Evolutionary conservation across 495 filamentous ascomycete species (phyloP).

Genomic region (Pseudevernia furfuracea): DNA sequence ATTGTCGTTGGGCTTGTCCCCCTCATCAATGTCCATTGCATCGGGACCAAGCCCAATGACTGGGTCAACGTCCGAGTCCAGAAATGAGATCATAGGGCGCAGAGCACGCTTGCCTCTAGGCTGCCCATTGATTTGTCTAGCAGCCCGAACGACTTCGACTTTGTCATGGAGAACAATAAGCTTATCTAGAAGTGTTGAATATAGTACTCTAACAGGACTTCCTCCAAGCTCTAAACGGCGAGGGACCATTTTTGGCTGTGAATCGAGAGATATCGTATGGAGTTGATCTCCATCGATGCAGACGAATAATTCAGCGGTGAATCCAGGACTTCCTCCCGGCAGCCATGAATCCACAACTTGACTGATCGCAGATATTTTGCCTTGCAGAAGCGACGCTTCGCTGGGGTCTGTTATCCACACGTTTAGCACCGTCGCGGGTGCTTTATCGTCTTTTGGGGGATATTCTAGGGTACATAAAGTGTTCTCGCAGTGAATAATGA

Average conservation of each 20-base stretch:
- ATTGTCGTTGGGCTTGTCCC: background rate
- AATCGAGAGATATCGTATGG: constrained; percentile 36
- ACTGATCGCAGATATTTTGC: constrained; percentile 14
- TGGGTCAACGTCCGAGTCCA: background rate
- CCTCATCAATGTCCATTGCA: background rate
- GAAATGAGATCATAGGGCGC: constrained; percentile 36
- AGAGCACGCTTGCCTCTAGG: constrained; percentile 28
- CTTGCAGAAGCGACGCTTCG: constrained; percentile 11
- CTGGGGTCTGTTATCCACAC: constrained; percentile 20
- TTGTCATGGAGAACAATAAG: constrained; percentile 39
- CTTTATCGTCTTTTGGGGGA: constrained; percentile 8
- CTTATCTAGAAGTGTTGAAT: constrained; percentile 36
- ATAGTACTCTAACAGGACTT: constrained; percentile 37
- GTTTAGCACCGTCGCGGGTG: constrained; percentile 16
- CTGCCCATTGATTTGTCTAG: constrained; percentile 18
- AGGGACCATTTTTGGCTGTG: constrained; percentile 32
- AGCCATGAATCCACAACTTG: constrained; percentile 21
- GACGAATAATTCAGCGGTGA: constrained; percentile 32
- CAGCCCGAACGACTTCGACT: constrained; percentile 14
- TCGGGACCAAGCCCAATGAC: background rate
- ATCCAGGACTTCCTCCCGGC: constrained; percentile 8
- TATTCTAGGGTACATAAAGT: constrained; percentile 21
- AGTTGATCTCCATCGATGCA: constrained; percentile 39
- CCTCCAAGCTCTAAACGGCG: constrained; percentile 39
- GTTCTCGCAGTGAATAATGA: constrained; percentile 17